A percentile compares a stretch with the other conserved stretches of the same genome.
Conservation (phyloP, 306 rosid genomes). For the Quercus gilva region DNA sequence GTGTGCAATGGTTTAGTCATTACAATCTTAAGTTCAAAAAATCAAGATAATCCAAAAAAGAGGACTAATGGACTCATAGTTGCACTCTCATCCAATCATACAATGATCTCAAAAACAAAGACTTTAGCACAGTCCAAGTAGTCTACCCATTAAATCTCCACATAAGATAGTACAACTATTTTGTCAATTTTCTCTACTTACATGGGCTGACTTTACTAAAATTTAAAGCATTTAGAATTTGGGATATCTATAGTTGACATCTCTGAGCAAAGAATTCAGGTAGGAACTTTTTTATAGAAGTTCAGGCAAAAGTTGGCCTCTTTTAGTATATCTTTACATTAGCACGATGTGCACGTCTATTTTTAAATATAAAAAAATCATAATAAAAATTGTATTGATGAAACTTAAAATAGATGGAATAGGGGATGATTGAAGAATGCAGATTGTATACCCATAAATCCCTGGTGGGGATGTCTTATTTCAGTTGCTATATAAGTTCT, state of each 20-base stretch:
- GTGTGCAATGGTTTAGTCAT: background rate
- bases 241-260: background rate
- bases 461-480: too few species aligned
- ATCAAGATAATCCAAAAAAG: too few species aligned
- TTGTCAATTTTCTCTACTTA: background rate
- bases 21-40: too few species aligned
- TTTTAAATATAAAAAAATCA: background rate
- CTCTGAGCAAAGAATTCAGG: background rate
- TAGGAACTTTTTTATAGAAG: background rate
- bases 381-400: too few species aligned
- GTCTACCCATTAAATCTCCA: background rate
- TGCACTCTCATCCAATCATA: too few species aligned
- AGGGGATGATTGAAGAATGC: too few species aligned
- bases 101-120: too few species aligned
- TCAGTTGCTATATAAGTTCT: too few species aligned
- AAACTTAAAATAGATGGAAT: too few species aligned
- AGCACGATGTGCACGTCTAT: background rate
- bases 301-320: background rate
- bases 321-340: background rate
- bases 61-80: too few species aligned
- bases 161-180: background rate
- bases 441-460: too few species aligned
- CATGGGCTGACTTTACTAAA: background rate
- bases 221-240: background rate
- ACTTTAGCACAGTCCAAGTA: too few species aligned